Conservation (phyloP, 257 asterid species). For the Sherardia arvensis region DNA sequence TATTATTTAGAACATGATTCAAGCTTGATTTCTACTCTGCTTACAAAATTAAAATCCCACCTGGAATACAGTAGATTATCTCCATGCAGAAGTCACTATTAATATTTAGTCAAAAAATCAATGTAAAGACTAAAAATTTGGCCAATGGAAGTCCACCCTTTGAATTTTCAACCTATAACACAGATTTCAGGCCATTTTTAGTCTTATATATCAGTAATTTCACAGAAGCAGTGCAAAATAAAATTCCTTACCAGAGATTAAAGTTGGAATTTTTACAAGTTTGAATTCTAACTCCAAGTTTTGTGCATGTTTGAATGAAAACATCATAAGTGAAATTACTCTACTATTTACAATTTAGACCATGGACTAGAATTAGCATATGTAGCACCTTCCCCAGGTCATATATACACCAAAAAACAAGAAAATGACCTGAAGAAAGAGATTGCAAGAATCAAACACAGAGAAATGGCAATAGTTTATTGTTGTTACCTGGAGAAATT, state of each 20-base stretch:
- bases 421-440: background rate
- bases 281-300: background rate
- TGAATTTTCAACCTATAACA: background rate
- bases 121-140: background rate
- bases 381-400: conserved; percentile 3
- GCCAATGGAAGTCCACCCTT: background rate
- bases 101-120: background rate
- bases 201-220: background rate
- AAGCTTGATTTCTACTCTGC: background rate
- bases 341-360: background rate
- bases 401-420: background rate
- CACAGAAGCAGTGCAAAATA: background rate
- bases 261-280: background rate
- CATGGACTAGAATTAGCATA: background rate
- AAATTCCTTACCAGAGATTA: background rate
- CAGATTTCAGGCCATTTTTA: background rate
- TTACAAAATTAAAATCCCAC: background rate
- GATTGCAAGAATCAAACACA: background rate
- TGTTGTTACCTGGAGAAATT: background rate
- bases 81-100: background rate
- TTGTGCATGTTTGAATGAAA: background rate
- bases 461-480: background rate
- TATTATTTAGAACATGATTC: background rate
- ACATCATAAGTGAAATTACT: background rate
- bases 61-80: conserved; percentile 1